Percentiles rank a stretch among this genome's conserved stretches.
Evolutionary conservation across 768 basidiomycete genomes (phyloP).

Genomic region (Pisolithus tinctorius): DNA sequence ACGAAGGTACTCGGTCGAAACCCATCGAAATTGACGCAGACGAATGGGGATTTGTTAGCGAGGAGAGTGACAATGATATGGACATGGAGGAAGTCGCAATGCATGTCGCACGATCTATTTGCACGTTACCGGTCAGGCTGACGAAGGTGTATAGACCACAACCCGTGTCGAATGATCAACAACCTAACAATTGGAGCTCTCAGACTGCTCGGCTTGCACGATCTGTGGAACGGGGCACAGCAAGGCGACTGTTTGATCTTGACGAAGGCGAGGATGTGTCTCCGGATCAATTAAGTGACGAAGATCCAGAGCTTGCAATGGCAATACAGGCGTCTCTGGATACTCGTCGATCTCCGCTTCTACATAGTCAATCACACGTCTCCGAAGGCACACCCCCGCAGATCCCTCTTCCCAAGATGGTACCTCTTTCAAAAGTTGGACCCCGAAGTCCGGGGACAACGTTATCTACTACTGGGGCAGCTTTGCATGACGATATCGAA

Average conservation of each 20-base stretch:
- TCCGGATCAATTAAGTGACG: conserved; percentile 31
- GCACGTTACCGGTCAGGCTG: conserved; percentile 5
- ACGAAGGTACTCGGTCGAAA: conserved; percentile 76
- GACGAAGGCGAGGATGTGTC: conserved; percentile 41
- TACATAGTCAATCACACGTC: background rate
- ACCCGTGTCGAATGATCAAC: conserved; percentile 37
- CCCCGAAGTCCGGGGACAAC: background rate
- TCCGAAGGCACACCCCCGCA: background rate
- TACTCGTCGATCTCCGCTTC: conserved; percentile 1
- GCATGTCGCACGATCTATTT: conserved; percentile 33
- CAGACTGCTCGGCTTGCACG: conserved; percentile 24
- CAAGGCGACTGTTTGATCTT: conserved; percentile 46
- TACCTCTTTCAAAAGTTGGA: background rate
- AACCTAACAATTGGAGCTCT: conserved; percentile 59
- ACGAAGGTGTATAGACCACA: conserved; percentile 22
- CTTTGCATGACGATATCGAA: conserved; percentile 29
- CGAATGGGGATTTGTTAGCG: conserved; percentile 28
- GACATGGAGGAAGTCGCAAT: conserved; percentile 82
- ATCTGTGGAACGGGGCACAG: conserved; percentile 28
- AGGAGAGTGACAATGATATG: conserved; percentile 38
- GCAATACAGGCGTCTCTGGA: conserved; percentile 61
- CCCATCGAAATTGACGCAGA: conserved; percentile 83
- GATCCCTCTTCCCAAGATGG: conserved; percentile 6
- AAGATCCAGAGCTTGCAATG: conserved; percentile 51
- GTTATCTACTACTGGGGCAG: background rate